These are phyloP conservation scores for Collybia sordida DNA, from an alignment of 768 basidiomycete genomes.

Conservation along the genomic window DNA sequence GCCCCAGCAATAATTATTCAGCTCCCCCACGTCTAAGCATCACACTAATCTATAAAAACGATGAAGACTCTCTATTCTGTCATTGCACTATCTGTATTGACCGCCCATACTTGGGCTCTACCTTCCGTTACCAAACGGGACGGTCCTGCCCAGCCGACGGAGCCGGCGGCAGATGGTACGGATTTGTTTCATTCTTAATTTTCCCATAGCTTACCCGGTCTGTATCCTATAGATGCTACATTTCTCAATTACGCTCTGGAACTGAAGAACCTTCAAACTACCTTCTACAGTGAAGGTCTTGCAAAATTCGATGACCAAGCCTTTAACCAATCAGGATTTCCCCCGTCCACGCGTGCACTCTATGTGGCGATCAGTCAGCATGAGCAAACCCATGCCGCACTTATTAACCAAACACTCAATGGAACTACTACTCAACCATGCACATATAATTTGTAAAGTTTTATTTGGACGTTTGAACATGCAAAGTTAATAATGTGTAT, in stretches of 20 bases:
- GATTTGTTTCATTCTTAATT: not conserved
- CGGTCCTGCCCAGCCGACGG: not conserved
- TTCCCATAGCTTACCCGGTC: not conserved
- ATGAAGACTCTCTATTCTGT: no score
- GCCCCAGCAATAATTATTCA: no score
- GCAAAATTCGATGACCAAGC: conserved; percentile 10
- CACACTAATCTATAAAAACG: no score
- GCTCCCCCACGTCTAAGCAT: no score
- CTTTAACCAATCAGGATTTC: conserved; percentile 11
- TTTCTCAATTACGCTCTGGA: conserved; percentile 11
- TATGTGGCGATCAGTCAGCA: conserved; percentile 12
- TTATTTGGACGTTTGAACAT: not conserved
- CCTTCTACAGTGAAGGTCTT: conserved; percentile 16
- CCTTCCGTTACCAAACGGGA: not conserved
- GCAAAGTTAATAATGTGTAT: not conserved
- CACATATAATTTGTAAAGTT: conserved; percentile 45
- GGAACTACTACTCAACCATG: conserved; percentile 44
- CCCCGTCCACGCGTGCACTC: conserved; percentile 6
- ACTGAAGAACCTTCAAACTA: conserved; percentile 13
- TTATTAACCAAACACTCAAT: conserved; percentile 32
- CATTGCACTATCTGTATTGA: no score
- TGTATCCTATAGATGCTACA: conserved; percentile 6
- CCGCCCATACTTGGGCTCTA: no score
- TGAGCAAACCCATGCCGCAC: conserved; percentile 13
- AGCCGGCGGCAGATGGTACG: not conserved